Base-by-base conservation (phyloP, 192 early-diverging fungal species). In the Obelidium mucronatum region DNA sequence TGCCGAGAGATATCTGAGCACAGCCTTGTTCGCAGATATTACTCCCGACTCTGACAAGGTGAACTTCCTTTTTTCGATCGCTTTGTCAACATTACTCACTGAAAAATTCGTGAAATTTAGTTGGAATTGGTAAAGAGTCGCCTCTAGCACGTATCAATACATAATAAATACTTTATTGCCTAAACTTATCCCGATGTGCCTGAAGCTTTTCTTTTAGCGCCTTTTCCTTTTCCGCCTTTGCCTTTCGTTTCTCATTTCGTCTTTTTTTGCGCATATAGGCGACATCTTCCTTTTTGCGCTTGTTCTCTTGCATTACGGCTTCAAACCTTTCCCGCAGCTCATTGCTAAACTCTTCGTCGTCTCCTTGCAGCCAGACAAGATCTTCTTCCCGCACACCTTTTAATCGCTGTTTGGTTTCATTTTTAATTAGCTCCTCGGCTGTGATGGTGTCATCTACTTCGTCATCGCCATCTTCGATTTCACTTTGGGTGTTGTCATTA, bases 11-110 rank as follows among this genome's bases (percentile, higher is more conserved):
- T 81, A 81, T 55, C 52, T 81, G 58, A 65, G 59, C 51, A 81
- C 80, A 33, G 77, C 77, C 15, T 65, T 81, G 67, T 81, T 81
- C 71, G 80, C 76, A 11, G 76, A 74, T 40, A 81, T 81, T 54
- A 52, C 78, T 48, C 61, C 65, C n/a, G 80, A 76, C 51, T 30
- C 39, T 22, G 80, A 81, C 61, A 53, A 65, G 26, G n/a, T 80
- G 51, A 80, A 37, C 60, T 80, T 8, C 1, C 13, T 33, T 66
- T 52, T 17, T 58, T 56, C 19, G 31, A 39, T 1, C 79, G 36
- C 59, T 30, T 40, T n/a, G 74, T 58, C 1, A 77, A 80, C 65
- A 55, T 66, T 36, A 79, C 79, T 48, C 79, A 80, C 72, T 77
- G 79, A 30, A 80, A 77, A 77, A 65, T 77, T 17, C 79, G 77